Conservation (phyloP, 148 eudicot species). For the Diospyros lotus region DNA sequence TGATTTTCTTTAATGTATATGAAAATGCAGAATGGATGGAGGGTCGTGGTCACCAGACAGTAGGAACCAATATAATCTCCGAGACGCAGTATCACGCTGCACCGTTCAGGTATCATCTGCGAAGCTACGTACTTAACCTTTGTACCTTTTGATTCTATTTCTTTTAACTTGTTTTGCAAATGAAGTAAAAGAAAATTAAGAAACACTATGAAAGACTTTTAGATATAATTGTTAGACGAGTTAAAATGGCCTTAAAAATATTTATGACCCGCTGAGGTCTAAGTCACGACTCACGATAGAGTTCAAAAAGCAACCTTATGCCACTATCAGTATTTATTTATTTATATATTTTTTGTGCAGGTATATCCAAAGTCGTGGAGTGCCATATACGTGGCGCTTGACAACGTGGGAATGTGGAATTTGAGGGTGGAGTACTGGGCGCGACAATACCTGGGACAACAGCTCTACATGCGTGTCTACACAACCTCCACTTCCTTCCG, state of each 20-base stretch:
- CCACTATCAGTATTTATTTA: too few relatives aligned
- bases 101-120: conserved; percentile 59
- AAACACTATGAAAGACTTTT: too few relatives aligned
- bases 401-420: conserved; percentile 47
- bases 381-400: conserved; percentile 36
- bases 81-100: conserved; percentile 68
- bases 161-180: neutral
- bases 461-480: conserved; percentile 30
- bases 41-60: conserved; percentile 63
- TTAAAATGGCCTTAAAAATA: neutral
- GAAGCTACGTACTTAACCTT: neutral
- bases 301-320: too few relatives aligned
- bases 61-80: conserved; percentile 69
- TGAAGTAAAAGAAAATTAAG: neutral
- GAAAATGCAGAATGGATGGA: conserved; percentile 78
- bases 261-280: too few relatives aligned
- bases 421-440: conserved; percentile 37
- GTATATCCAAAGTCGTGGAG: conserved; percentile 42
- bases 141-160: neutral
- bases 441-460: conserved; percentile 41
- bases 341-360: conserved; percentile 2
- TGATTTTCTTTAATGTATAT: neutral
- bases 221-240: neutral
- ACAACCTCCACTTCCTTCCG: conserved; percentile 25
- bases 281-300: too few relatives aligned